Evolutionary conservation across 75 land plant genomes (phyloP).

Genomic region (Sequoiadendron giganteum): DNA sequence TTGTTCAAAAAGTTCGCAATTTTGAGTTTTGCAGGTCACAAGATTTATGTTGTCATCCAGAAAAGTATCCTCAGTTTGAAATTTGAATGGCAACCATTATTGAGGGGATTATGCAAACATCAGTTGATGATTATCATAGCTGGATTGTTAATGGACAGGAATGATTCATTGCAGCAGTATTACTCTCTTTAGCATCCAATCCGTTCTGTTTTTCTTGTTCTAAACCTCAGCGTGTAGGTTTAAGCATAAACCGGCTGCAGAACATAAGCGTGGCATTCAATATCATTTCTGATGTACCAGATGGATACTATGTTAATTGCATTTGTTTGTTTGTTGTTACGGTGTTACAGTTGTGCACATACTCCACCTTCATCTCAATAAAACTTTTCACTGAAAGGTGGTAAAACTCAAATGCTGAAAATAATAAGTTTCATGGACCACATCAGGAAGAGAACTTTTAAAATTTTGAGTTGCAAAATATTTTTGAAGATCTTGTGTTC

Average conservation of each 20-base stretch:
- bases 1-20: not conserved
- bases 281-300: not conserved
- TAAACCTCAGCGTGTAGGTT: no score
- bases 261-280: not conserved
- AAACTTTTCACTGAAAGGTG: not conserved
- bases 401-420: not conserved
- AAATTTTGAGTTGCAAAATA: not conserved
- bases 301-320: not conserved
- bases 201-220: not conserved
- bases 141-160: not conserved
- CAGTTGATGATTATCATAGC: not conserved
- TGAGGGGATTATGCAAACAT: not conserved
- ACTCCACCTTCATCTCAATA: not conserved
- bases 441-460: no score
- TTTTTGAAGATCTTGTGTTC: not conserved
- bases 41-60: not conserved
- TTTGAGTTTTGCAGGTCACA: not conserved
- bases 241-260: not conserved
- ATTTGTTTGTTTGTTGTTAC: not conserved
- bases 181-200: not conserved
- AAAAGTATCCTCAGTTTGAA: not conserved
- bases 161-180: not conserved
- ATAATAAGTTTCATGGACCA: no score
- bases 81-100: not conserved
- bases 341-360: not conserved